Base-by-base conservation (phyloP, 148 eudicot genomes). In the Fallopia convolvulus region DNA sequence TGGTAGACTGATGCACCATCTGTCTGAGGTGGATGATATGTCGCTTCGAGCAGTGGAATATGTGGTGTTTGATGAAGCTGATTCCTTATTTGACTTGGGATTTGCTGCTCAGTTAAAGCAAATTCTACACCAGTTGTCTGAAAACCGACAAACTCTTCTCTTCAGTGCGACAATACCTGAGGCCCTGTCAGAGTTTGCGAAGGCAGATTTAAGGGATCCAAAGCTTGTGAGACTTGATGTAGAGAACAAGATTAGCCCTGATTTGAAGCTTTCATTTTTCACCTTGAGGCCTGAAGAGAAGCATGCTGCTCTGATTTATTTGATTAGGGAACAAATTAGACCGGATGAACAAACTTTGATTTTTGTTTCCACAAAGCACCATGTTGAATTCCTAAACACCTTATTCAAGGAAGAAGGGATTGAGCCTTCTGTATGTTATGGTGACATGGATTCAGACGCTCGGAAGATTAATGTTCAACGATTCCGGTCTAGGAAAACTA, bases 21-120 rank as follows among this genome's bases (percentile, higher is more conserved):
- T 96, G 72, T 79, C 91, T 32, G 99, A 96, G 85, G 85, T 96
- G 52, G 99, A 91, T 49, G 99, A 95, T 76, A 86, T 96, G 97
- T 88, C 98, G 9, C 84, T 96, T 80, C 90, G 94, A 13, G 83
- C 91, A 0, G 95, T 96, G 75, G 98, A 96, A 78, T 95, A 91
- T 80, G 87, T 93, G 33, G 99, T 95, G 73, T 95, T 95, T 79
- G 99, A 95, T 89, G 99, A 95, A 88, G 99, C 99, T 76, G 99
- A 95, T 85, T 85, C 86, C 72, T 85, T 95, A 42, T 95, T 95
- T 81, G 89, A 88, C 80, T 93, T 92, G 97, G 99, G 99, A 36
- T 95, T 93, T 93, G 93, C 97, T 36, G 98, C 93, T 80, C 99
- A 95, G 58, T 81, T 95, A 84, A 94, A 91, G 76, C 74, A 80